phyloP scores from a whole-genome alignment of 495 filamentous ascomycete genomes.

The Xylaria grammica region DNA sequence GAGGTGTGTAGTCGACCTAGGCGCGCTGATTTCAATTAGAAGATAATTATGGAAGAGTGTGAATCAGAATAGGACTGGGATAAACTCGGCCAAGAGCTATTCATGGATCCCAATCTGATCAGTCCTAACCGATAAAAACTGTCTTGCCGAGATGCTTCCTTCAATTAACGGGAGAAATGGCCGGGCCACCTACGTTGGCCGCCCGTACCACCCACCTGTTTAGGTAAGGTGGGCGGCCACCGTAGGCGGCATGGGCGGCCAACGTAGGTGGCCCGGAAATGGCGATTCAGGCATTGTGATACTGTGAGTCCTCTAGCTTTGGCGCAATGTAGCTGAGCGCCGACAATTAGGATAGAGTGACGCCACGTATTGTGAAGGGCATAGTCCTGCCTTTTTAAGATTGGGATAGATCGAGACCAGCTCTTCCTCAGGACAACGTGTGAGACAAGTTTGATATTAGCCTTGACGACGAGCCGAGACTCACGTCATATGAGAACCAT shows the following conservation, averaged over 20 bases:
- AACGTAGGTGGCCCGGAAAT: no score
- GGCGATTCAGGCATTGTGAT: neutral
- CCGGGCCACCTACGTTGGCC: no score
- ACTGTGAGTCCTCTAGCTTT: neutral
- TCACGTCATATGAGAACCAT: constrained; percentile 38
- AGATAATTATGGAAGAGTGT: neutral
- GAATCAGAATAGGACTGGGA: neutral
- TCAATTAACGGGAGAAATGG: neutral
- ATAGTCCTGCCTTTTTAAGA: neutral
- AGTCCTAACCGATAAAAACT: neutral
- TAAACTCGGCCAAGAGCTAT: neutral
- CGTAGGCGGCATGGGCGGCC: no score
- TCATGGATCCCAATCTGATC: no score
- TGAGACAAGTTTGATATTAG: constrained; percentile 19
- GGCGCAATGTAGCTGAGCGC: neutral
- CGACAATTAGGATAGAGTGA: neutral
- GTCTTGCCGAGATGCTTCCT: neutral
- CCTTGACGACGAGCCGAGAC: constrained; percentile 29
- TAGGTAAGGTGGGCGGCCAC: no score
- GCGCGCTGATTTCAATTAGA: neutral
- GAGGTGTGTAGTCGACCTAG: neutral
- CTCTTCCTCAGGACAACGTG: no score
- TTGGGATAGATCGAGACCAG: no score
- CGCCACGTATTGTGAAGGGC: neutral
- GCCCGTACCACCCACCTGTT: no score